Evolutionary conservation across 768 basidiomycete genomes (phyloP).

Genomic region (Ramaria rubella): DNA sequence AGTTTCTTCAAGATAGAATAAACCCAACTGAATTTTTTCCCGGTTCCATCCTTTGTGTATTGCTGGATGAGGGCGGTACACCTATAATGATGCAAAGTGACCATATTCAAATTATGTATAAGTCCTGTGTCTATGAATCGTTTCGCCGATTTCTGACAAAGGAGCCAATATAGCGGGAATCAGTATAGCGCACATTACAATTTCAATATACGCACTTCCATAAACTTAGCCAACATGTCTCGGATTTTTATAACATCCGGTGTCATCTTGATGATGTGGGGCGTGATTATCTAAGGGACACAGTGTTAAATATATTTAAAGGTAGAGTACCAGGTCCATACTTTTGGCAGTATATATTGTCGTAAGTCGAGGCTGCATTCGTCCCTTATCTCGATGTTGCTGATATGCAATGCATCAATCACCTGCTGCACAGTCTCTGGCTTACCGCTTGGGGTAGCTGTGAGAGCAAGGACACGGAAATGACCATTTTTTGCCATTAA

Average conservation of each 20-base stretch:
- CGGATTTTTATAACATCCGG: constrained; percentile 59
- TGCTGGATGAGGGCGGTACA: constrained; percentile 39
- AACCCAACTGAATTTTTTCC: constrained; percentile 41
- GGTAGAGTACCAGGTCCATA: constrained; percentile 21
- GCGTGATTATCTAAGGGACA: constrained; percentile 52
- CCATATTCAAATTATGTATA: constrained; percentile 48
- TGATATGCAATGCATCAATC: constrained; percentile 91
- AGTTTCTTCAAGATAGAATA: constrained; percentile 46
- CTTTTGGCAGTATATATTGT: constrained; percentile 86
- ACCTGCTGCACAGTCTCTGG: constrained; percentile 84
- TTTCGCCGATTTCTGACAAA: constrained; percentile 28
- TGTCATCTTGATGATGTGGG: constrained; percentile 71
- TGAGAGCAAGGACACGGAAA: constrained; percentile 88
- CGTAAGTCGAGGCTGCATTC: constrained; percentile 84
- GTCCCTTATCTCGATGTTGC: constrained; percentile 89
- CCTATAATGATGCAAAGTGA: constrained; percentile 59
- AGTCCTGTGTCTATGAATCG: constrained; percentile 33
- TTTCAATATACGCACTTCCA: constrained; percentile 50
- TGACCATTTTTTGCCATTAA: constrained; percentile 93
- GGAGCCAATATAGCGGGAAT: constrained; percentile 19
- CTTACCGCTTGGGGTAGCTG: constrained; percentile 87
- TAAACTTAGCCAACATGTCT: constrained; percentile 60
- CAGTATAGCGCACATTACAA: no score
- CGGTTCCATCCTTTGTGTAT: constrained; percentile 23
- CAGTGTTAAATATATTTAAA: neutral